Conservation (phyloP, 2,329 filamentous ascomycete genomes). For the Bipolaris gigantea region DNA sequence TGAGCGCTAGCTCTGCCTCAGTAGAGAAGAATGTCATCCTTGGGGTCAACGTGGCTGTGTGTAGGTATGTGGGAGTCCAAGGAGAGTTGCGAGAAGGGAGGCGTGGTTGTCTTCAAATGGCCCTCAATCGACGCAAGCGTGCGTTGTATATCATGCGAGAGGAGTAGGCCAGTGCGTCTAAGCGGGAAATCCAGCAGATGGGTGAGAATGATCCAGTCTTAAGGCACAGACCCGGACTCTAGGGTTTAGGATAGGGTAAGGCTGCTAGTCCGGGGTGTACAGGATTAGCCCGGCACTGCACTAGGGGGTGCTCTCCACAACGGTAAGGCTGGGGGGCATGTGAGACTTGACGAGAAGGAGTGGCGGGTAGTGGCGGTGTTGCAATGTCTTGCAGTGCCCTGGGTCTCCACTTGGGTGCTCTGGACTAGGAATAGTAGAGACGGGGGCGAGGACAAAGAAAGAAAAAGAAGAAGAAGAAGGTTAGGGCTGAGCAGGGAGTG, state of each 20-base stretch:
- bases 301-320: slow-evolving; percentile 33
- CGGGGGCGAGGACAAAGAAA: too few species aligned
- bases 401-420: slow-evolving; percentile 33
- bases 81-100: slow-evolving; percentile 13
- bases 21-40: slow-evolving; percentile 42
- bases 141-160: slow-evolving; percentile 35
- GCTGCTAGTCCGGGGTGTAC: slow-evolving; percentile 37
- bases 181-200: slow-evolving; percentile 29
- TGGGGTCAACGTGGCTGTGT: slow-evolving; percentile 13
- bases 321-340: slow-evolving; percentile 44
- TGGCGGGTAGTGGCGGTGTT: slow-evolving; percentile 44
- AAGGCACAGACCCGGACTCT: slow-evolving; percentile 34
- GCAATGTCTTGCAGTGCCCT: slow-evolving; percentile 38
- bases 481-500: too few species aligned
- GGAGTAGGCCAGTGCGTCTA: slow-evolving; percentile 34
- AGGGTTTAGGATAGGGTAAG: slow-evolving; percentile 33
- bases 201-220: slow-evolving; percentile 35
- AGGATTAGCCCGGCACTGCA: slow-evolving; percentile 37
- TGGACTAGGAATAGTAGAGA: too few species aligned
- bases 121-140: slow-evolving; percentile 25
- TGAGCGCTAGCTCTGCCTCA: slow-evolving; percentile 43
- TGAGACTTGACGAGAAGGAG: slow-evolving; percentile 31
- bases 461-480: too few species aligned
- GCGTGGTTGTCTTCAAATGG: slow-evolving; percentile 21
- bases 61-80: slow-evolving; percentile 1